phyloP scores from a whole-genome alignment of 78 protist species.

The Chrysochromulina parva region DNA sequence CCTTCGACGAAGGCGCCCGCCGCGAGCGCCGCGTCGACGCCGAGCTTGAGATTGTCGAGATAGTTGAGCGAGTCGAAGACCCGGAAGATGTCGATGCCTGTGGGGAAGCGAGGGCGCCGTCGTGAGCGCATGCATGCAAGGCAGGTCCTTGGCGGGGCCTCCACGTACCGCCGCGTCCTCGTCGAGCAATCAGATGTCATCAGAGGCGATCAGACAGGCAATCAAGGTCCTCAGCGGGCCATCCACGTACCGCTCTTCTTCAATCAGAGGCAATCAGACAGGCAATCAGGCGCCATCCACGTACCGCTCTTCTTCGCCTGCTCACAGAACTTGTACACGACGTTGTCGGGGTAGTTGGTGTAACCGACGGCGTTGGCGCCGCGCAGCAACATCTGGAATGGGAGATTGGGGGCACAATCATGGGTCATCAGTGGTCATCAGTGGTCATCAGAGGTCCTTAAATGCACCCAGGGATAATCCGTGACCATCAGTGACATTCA shows the following conservation, averaged over 20 bases:
- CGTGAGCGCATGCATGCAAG: too few species aligned
- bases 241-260: background rate
- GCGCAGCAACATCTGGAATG: constrained; percentile 69
- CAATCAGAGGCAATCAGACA: background rate
- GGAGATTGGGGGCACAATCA: constrained; percentile 62
- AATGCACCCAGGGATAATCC: too few species aligned
- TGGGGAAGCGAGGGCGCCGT: too few species aligned
- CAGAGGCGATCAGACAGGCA: background rate
- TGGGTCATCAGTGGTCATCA: too few species aligned
- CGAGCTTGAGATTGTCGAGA: constrained; percentile 61
- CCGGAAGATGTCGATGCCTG: constrained; percentile 86
- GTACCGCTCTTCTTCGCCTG: background rate
- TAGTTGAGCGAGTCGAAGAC: constrained; percentile 88
- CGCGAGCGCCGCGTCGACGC: constrained; percentile 72
- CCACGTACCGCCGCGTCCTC: too few species aligned
- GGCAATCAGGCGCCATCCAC: background rate
- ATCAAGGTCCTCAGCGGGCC: background rate
- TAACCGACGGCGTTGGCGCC: constrained; percentile 88
- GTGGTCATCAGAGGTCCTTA: too few species aligned
- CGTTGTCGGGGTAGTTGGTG: constrained; percentile 88
- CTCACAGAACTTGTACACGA: constrained; percentile 66
- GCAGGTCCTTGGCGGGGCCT: too few species aligned
- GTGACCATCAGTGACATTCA: too few species aligned
- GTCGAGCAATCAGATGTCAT: too few species aligned
- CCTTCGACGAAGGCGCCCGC: constrained; percentile 84